These are phyloP conservation scores for Colletotrichum tropicale DNA, from an alignment of 2,329 filamentous ascomycete species.

Conservation along the genomic window DNA sequence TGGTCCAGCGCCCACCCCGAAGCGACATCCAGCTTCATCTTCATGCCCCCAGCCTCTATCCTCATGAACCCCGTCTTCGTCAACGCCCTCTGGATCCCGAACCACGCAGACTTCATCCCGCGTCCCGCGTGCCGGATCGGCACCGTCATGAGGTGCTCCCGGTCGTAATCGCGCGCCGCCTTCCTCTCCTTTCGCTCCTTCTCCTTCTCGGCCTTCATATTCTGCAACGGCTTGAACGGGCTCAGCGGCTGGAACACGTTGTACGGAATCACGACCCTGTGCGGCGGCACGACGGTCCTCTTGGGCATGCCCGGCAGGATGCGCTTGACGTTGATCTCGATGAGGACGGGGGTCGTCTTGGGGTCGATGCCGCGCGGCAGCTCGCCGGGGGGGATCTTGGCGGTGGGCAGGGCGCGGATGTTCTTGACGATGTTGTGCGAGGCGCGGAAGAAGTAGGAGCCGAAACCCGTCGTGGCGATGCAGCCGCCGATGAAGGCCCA, in stretches of 20 bases:
- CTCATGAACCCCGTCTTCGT: slow-evolving; percentile 61
- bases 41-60: slow-evolving; percentile 49
- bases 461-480: slow-evolving; percentile 63
- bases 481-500: slow-evolving; percentile 62
- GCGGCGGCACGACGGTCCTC: slow-evolving; percentile 42
- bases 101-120: slow-evolving; percentile 45
- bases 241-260: slow-evolving; percentile 32
- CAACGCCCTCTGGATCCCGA: slow-evolving; percentile 53
- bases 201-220: slow-evolving; percentile 24
- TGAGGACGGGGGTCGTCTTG: slow-evolving; percentile 35
- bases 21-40: slow-evolving; percentile 63
- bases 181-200: slow-evolving; percentile 42
- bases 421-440: slow-evolving; percentile 61
- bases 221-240: slow-evolving; percentile 25
- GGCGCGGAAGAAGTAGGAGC: slow-evolving; percentile 62
- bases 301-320: slow-evolving; percentile 53
- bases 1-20: slow-evolving; percentile 64
- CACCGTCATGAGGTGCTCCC: slow-evolving; percentile 59
- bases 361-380: slow-evolving; percentile 14
- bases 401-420: slow-evolving; percentile 58
- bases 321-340: slow-evolving; percentile 59
- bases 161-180: slow-evolving; percentile 53
- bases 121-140: slow-evolving; percentile 58
- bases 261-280: slow-evolving; percentile 39
- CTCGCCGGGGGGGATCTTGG: slow-evolving; percentile 14